Base-by-base conservation (phyloP, 441 rosid genomes). In the Mallotus repandus region DNA sequence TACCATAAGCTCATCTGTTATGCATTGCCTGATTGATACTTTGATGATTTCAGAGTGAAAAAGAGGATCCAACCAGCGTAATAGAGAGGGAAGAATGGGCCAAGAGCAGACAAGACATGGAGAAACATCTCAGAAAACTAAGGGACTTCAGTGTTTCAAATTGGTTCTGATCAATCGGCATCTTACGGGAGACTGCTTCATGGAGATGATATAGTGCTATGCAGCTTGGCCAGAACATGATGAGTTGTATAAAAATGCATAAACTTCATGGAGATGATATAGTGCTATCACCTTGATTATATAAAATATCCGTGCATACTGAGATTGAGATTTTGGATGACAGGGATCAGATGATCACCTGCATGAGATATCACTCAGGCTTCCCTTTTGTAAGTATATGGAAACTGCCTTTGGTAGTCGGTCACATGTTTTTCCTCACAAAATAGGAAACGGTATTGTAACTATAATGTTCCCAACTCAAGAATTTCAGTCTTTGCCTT, bases 1-100 rank as follows among this genome's bases (percentile, higher is more conserved):
- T n/a, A 48, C 0, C 22, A 10, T 0, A 18, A 35, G 49, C 49
- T 50, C 3, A 9, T 54, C 50, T 66, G 25, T 32, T 69, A 14
- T 53, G 46, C 63, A 12, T 55, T 15, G 21, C 50, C 59, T 84
- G 43, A 76, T 63, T 53, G 45, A 52, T 29, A 19, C 63, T 70
- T 70, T 50, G 1, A 13, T 76, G 65, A 70, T 81, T 80, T 38
- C 79, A 92, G 97, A 79, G 87, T 1, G 86, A 88, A 79, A 86
- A 74, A 84, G 93, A 84, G 35, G 91, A 91, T 74, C 91, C 98
- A 1, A 84, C 92, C 56, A 85, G 91, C 2, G 93, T 92, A 13
- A 88, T 94, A 77, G 89, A 89, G 80, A 88, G 83, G 82, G 90
- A 91, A 86, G 97, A 94, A 77, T 94, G 97, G 97, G 83, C 60